Evolutionary conservation across 331 rosid species (phyloP), one percentile per base, ranked within the genome.

Genomic region (Spiraea crenata): DNA sequence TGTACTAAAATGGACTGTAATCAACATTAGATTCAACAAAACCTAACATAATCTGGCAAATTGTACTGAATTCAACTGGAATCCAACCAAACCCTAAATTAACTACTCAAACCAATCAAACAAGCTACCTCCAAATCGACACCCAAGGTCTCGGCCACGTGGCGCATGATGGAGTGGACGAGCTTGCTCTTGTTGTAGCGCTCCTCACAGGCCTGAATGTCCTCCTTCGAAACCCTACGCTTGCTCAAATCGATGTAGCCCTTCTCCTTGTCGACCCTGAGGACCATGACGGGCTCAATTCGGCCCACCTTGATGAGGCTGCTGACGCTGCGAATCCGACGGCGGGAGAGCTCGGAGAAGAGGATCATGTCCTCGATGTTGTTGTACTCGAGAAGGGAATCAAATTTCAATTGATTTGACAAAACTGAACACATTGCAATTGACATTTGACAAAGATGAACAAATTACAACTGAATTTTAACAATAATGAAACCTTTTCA

Each of bases 171-270:
- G 62, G 96, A 91, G 78, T 91, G 99, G 8, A 95, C 96, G 14
- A 95, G 96, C 83, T 95, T 95, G 87, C 99, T 95, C 96, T 91
- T 95, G 69, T 91, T 95, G 69, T 91, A 95, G 69, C 99, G 76
- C 83, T 95, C 99, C 60, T 95, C 97, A 16, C 99, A 95, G 4
- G 96, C 72, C 58, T 85, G 87, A 1, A 86, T 95, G 57, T 95
- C 99, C 79, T 89, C 99, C 69, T 91, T 97, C 0, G 99, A 91
- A 17, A 95, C 99, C 68, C 99, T 81, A 16, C 99, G 75, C 83
- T 95, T 95, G 59, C 97, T 95, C 74, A 95, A 86, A 82, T 95
- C 99, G 74, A 95, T 91, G 83, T 95, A 95, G 0, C 99, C 99
- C 79, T 91, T 95, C 57, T 95, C 97, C 85, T 89, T 89, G 62